Evolutionary conservation across 257 asterid species (phyloP), one percentile per base, ranked within the genome.

Genomic region (Avicennia marina): DNA sequence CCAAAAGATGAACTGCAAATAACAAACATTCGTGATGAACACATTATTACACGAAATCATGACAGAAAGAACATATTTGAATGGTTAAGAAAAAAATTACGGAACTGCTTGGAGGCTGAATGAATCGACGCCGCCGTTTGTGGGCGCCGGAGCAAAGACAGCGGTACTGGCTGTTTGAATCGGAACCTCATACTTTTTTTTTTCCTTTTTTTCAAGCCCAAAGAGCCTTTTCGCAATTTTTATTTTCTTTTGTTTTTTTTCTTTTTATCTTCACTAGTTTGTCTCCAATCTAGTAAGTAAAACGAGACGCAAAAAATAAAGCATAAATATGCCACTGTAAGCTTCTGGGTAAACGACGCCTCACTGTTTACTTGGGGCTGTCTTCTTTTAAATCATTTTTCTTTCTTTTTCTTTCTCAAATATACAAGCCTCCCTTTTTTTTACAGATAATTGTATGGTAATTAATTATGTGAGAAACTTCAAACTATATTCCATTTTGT

Each of bases 1-100:
- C 90, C 91, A 68, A 68, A 79, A 18, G 87, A 65, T 62, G 80
- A 61, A 36, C 73, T 60, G 67, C 31, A 24, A 15, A 17, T 20
- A 57, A 24, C 26, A 53, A 58, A 20, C 79, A 50, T 56, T 70
- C 43, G 78, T n/a, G n/a, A n/a, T n/a, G n/a, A n/a, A n/a, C n/a
- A n/a, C n/a, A n/a, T n/a, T n/a, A n/a, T n/a, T n/a, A n/a, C 64
- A 31, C 47, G 6, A 11, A 38, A 58, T 34, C 2, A 43, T 8
- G 12, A 58, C 25, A 48, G 11, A 22, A 18, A 41, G 16, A 46
- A 39, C 40, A 24, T 1, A 17, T 46, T 16, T 17, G 42, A 18
- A 22, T 32, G 36, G 17, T 31, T n/a, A 40, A 41, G 31, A 11
- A 12, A 36, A 26, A 27, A 9, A n/a, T 38, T 12, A 63, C 60